phyloP scores from a whole-genome alignment of 2,329 filamentous ascomycete species.

The Truncatella angustata region DNA sequence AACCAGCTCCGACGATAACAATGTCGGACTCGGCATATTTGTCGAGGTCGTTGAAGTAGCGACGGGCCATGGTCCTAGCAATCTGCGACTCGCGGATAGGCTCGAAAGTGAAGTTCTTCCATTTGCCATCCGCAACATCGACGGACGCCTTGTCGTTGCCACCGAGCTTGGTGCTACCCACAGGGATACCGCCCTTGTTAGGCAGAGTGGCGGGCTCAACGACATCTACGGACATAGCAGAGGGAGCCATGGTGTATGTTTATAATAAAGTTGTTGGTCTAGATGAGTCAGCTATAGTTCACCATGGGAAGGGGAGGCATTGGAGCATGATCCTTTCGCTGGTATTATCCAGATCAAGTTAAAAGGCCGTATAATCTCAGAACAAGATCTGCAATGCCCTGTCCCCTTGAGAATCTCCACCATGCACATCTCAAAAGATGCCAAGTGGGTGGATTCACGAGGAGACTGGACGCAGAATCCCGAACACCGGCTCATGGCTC shows the following conservation, averaged over 20 bases:
- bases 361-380: constrained; percentile 87
- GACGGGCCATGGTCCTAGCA: constrained; percentile 87
- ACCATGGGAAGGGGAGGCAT: constrained; percentile 32
- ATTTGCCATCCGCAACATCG: constrained; percentile 69
- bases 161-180: constrained; percentile 31
- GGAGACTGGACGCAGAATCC: constrained; percentile 19
- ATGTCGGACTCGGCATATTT: constrained; percentile 88
- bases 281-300: constrained; percentile 33
- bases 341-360: constrained; percentile 99
- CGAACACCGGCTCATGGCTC: constrained; percentile 36
- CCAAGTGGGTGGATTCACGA: constrained; percentile 17
- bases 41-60: constrained; percentile 90
- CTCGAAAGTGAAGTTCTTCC: constrained; percentile 78
- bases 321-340: constrained; percentile 98
- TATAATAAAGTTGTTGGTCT: constrained; percentile 23
- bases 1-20: constrained; percentile 89
- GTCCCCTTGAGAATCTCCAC: neutral
- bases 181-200: constrained; percentile 42
- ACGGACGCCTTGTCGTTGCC: constrained; percentile 43
- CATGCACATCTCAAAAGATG: neutral
- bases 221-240: constrained; percentile 65
- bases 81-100: constrained; percentile 91
- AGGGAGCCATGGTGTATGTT: constrained; percentile 63
- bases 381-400: constrained; percentile 25
- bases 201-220: constrained; percentile 51